Conservation (phyloP, 2,329 filamentous ascomycete genomes). For the Nannizziopsis arthrosporioides region DNA sequence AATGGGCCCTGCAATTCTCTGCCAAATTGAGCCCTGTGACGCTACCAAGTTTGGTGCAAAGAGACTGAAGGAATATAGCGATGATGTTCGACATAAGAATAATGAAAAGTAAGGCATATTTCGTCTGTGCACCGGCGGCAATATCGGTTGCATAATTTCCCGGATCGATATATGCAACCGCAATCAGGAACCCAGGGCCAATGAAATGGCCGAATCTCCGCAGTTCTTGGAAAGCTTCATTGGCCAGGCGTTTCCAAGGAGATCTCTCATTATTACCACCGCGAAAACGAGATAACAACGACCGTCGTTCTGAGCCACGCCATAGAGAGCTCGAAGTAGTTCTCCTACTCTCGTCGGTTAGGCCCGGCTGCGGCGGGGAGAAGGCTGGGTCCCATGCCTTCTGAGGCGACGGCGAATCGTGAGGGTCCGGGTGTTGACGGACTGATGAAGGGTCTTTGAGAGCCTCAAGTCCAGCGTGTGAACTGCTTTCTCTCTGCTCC, state of each 20-base stretch:
- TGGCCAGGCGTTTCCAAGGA: neutral
- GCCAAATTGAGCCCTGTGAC: slow-evolving; percentile 58
- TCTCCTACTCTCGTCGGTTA: neutral
- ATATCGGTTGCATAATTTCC: slow-evolving; percentile 42
- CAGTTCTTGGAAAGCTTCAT: slow-evolving; percentile 17
- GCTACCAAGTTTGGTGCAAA: slow-evolving; percentile 52
- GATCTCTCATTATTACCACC: neutral
- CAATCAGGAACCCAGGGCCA: slow-evolving; percentile 39
- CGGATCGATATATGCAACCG: slow-evolving; percentile 38
- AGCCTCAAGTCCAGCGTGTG: slow-evolving; percentile 20
- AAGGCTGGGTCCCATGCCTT: slow-evolving; percentile 12
- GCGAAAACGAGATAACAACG: neutral
- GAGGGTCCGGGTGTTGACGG: slow-evolving; percentile 18
- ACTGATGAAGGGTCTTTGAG: slow-evolving; percentile 20
- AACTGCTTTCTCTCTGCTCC: slow-evolving; percentile 35
- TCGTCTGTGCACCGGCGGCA: slow-evolving; percentile 36
- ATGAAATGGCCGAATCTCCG: slow-evolving; percentile 35
- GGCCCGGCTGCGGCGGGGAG: neutral
- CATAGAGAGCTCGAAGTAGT: neutral
- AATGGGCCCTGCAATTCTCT: slow-evolving; percentile 52
- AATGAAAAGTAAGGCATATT: slow-evolving; percentile 37
- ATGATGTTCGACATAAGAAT: slow-evolving; percentile 39
- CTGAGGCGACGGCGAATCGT: slow-evolving; percentile 21
- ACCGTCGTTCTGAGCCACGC: neutral
- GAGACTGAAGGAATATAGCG: slow-evolving; percentile 38